A percentile compares a stretch with the other conserved stretches of the same genome.
Conservation (phyloP, 176 grass and related monocot genomes). For the Oryza nivara region DNA sequence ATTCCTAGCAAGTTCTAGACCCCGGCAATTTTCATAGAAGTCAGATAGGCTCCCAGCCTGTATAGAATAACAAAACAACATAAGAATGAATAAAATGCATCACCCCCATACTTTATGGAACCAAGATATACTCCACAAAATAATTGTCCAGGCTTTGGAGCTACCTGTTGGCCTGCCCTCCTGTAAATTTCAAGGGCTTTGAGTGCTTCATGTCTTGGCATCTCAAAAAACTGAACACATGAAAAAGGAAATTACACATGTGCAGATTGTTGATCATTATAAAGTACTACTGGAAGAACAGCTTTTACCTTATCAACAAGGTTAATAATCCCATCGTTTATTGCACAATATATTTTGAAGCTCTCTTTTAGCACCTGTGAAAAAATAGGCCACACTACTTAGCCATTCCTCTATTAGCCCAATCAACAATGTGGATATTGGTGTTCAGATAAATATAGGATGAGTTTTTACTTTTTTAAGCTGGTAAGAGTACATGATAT, state of each 20-base stretch:
- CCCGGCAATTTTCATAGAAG: slow-evolving; percentile 95
- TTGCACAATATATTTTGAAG: slow-evolving; percentile 99
- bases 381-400: slow-evolving; percentile 12
- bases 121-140: slow-evolving; percentile 12
- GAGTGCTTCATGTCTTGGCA: slow-evolving; percentile 98
- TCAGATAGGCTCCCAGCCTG: slow-evolving; percentile 95
- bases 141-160: background rate
- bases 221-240: slow-evolving; percentile 96
- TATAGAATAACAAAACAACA: slow-evolving; percentile 36
- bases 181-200: slow-evolving; percentile 96
- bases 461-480: background rate
- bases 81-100: background rate
- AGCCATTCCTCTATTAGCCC: slow-evolving; percentile 2
- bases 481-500: background rate
- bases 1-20: slow-evolving; percentile 94
- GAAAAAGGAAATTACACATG: slow-evolving; percentile 27
- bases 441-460: background rate
- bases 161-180: slow-evolving; percentile 97
- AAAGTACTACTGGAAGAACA: slow-evolving; percentile 26
- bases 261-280: slow-evolving; percentile 13
- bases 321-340: slow-evolving; percentile 99
- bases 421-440: slow-evolving; percentile 26
- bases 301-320: slow-evolving; percentile 95
- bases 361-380: slow-evolving; percentile 96
- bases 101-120: background rate